Conservation (phyloP, 2,329 filamentous ascomycete species). For the Gliomastix tumulicola region DNA sequence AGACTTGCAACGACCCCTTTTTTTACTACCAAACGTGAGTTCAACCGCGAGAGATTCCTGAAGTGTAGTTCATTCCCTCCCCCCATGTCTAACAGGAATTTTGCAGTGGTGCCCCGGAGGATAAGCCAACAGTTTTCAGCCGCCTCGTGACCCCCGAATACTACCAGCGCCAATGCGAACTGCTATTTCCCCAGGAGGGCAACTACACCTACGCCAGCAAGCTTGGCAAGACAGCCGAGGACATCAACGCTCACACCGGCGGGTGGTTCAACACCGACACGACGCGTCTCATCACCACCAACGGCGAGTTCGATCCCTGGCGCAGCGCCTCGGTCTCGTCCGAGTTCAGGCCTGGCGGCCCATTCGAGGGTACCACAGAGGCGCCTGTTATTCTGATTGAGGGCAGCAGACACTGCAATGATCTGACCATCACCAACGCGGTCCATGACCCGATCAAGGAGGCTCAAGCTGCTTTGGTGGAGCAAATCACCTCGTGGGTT, state of each 20-base stretch:
- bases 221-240: conserved; percentile 33
- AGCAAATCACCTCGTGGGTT: too few species aligned
- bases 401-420: conserved; percentile 47
- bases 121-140: conserved; percentile 39
- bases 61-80: too few species aligned
- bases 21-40: too few species aligned
- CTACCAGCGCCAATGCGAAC: conserved; percentile 45
- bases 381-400: conserved; percentile 47
- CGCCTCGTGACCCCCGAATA: conserved; percentile 42
- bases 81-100: too few species aligned
- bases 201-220: conserved; percentile 40
- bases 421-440: too few species aligned
- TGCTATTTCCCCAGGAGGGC: conserved; percentile 46
- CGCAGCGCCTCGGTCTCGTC: conserved; percentile 44
- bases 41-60: too few species aligned
- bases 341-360: conserved; percentile 45
- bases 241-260: conserved; percentile 44
- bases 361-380: conserved; percentile 34
- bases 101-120: conserved; percentile 39
- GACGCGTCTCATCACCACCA: conserved; percentile 48
- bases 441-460: too few species aligned
- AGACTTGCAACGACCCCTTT: conserved; percentile 58
- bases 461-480: too few species aligned
- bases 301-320: conserved; percentile 56
- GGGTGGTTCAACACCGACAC: conserved; percentile 47